Percentiles rank a stretch among this genome's conserved stretches.
Conservation (phyloP, 176 grass and related monocot species). For the Ananas comosus region DNA sequence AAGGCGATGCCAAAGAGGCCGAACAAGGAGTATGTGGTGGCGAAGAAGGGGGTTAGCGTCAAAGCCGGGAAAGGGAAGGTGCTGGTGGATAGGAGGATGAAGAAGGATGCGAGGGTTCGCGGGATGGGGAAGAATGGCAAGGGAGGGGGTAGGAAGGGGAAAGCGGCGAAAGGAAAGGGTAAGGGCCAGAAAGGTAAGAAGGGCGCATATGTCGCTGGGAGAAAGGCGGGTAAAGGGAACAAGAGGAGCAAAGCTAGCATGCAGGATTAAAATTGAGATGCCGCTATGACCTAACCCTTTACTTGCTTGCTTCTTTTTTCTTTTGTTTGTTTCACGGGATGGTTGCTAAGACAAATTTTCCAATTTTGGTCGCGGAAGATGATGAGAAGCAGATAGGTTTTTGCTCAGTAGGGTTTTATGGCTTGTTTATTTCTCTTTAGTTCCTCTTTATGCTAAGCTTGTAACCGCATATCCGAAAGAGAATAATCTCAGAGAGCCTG, state of each 20-base stretch:
- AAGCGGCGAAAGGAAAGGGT: constrained; percentile 26
- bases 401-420: no score
- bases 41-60: constrained; percentile 67
- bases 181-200: constrained; percentile 30
- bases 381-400: no score
- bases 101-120: constrained; percentile 67
- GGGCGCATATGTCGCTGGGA: constrained; percentile 18
- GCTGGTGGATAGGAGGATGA: constrained; percentile 77
- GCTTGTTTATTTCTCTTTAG: no score
- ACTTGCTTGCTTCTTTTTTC: no score
- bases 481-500: no score
- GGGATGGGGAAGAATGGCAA: constrained; percentile 33
- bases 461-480: no score
- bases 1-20: constrained; percentile 82
- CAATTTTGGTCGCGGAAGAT: no score
- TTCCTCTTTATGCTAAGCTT: no score
- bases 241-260: background rate
- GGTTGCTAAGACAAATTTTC: no score
- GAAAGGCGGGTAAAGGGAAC: constrained; percentile 17
- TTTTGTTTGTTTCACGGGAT: no score
- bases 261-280: background rate
- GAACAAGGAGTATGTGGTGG: constrained; percentile 85
- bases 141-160: constrained; percentile 13
- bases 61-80: constrained; percentile 72
- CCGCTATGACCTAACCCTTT: no score